These are phyloP conservation scores for Arthromyces matolae DNA, from an alignment of 768 basidiomycete genomes.

Conservation along the genomic window DNA sequence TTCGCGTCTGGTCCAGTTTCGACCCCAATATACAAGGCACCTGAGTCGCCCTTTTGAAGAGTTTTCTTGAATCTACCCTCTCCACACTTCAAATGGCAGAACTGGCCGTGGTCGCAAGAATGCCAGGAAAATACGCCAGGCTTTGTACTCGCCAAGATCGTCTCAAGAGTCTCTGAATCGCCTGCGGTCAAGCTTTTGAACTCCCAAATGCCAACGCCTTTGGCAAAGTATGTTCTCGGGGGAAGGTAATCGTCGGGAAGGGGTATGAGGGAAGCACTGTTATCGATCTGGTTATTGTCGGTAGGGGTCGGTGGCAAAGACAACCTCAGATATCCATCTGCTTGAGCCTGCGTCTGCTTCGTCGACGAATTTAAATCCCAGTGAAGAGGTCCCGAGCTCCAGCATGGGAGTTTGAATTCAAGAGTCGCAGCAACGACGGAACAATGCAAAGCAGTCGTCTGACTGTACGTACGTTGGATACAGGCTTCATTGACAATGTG, in stretches of 20 bases:
- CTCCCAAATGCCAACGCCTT: not conserved
- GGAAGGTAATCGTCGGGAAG: not conserved
- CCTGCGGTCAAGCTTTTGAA: not conserved
- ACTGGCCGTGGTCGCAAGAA: not conserved
- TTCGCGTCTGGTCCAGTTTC: not conserved
- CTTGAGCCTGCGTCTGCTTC: not conserved
- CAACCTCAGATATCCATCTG: not conserved
- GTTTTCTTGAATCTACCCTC: no score
- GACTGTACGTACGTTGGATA: not conserved
- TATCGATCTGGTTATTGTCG: no score
- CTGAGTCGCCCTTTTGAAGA: not conserved
- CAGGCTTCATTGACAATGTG: not conserved
- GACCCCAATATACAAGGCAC: not conserved
- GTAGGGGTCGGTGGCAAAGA: not conserved
- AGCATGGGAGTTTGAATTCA: not conserved
- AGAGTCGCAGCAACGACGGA: conserved; percentile 1
- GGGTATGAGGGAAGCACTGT: no score
- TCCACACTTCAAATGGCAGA: not conserved
- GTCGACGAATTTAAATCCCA: not conserved
- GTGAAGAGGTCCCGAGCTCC: not conserved
- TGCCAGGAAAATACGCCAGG: not conserved
- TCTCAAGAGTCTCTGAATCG: not conserved
- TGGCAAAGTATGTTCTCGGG: not conserved
- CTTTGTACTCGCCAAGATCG: not conserved
- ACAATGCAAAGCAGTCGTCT: not conserved